A percentile compares a stretch with the other conserved stretches of the same genome.
These are phyloP conservation scores for Dendrocalamus latiflorus DNA, from an alignment of 202 grass and related monocot genomes.

Conservation along the genomic window DNA sequence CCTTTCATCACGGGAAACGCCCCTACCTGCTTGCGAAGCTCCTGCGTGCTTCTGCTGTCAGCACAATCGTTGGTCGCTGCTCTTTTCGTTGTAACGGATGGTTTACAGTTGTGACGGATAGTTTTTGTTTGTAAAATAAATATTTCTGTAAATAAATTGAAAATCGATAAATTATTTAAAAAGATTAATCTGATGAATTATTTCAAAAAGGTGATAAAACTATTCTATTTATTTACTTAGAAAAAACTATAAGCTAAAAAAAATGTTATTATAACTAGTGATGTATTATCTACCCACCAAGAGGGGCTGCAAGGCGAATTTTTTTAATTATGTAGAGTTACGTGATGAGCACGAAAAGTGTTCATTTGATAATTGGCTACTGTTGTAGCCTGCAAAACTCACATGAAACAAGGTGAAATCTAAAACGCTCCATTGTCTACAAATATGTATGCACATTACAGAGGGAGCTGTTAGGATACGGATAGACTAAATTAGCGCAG, in stretches of 20 bases:
- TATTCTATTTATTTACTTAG: no score
- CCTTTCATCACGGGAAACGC: no score
- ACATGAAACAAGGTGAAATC: neutral
- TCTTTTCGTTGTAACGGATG: no score
- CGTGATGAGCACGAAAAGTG: neutral
- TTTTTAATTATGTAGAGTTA: neutral
- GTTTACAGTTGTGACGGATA: fast-evolving
- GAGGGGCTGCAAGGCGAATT: neutral
- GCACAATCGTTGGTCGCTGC: neutral
- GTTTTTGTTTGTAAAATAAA: no score
- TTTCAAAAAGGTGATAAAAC: no score
- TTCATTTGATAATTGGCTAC: neutral
- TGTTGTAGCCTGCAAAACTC: neutral
- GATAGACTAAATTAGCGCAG: no score
- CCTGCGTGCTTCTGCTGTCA: neutral
- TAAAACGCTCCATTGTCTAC: neutral
- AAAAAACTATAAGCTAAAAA: no score
- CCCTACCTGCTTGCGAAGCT: no score
- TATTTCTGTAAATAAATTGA: no score
- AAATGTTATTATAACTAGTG: no score
- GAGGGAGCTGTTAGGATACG: neutral
- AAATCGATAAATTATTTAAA: no score
- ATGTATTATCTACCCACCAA: neutral
- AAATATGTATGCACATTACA: neutral
- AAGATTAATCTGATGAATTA: fast-evolving